Percentiles rank a stretch among this genome's conserved stretches.
Evolutionary conservation across 73 alveolate species (phyloP).

Genomic region (Paramecium octaurelia): DNA sequence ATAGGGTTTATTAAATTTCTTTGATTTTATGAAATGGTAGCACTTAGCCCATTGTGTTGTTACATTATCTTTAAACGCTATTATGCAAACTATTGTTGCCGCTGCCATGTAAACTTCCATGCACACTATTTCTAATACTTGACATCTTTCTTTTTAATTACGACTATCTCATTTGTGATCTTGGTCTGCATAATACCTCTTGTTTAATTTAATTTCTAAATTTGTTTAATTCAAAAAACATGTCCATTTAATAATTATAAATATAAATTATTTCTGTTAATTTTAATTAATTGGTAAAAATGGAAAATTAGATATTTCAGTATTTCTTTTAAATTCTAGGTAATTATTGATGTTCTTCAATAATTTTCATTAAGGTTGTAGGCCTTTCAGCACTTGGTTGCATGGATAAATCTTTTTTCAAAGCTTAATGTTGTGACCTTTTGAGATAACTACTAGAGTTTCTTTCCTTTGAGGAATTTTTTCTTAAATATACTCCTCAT

Average conservation of each 20-base stretch:
- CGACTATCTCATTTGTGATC: neutral
- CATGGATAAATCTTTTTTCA: neutral
- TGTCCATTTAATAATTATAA: neutral
- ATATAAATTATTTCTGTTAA: neutral
- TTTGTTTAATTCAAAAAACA: neutral
- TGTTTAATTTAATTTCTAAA: neutral
- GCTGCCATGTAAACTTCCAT: neutral
- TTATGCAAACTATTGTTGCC: neutral
- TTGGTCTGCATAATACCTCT: neutral
- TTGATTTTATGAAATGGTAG: neutral
- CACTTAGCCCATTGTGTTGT: neutral
- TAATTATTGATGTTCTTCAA: constrained; percentile 22
- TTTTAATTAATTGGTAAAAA: neutral
- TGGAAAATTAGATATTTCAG: neutral
- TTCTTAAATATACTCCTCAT: neutral
- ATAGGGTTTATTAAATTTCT: constrained; percentile 11
- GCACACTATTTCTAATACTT: neutral
- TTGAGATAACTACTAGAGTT: neutral
- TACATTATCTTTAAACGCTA: neutral
- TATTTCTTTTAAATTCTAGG: neutral
- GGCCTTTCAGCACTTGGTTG: constrained; percentile 9
- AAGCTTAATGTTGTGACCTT: neutral
- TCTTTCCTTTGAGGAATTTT: neutral
- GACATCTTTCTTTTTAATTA: neutral
- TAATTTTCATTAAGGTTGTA: neutral